phyloP scores from a whole-genome alignment of 108 stramenopile genomes.

The Fistulifera pelliculosa region DNA sequence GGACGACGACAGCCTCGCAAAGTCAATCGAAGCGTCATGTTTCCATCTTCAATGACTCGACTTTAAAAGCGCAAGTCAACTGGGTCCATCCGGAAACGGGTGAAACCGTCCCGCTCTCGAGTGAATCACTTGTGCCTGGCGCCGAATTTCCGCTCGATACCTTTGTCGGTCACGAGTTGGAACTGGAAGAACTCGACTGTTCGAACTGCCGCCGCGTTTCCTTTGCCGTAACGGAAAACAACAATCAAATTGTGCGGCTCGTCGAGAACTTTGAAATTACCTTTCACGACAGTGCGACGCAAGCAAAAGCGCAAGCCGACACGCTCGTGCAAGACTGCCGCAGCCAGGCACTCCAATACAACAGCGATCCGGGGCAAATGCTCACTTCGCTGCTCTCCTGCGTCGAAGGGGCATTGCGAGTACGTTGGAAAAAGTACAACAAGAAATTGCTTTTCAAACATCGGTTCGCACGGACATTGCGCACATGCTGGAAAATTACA shows the following conservation, averaged over 20 bases:
- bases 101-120: not conserved
- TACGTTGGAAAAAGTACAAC: slow-evolving; percentile 23
- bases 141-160: slow-evolving; percentile 37
- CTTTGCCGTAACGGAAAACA: slow-evolving; percentile 8
- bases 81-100: slow-evolving; percentile 15
- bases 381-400: slow-evolving; percentile 26
- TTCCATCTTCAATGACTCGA: slow-evolving; percentile 12
- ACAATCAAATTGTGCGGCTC: slow-evolving; percentile 17
- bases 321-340: slow-evolving; percentile 41
- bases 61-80: not conserved
- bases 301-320: slow-evolving; percentile 35
- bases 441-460: slow-evolving; percentile 52
- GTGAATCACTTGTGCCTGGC: slow-evolving; percentile 7
- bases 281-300: slow-evolving; percentile 48
- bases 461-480: slow-evolving; percentile 33
- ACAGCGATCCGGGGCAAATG: slow-evolving; percentile 2
- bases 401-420: slow-evolving; percentile 19
- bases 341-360: slow-evolving; percentile 13
- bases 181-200: slow-evolving; percentile 47
- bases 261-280: slow-evolving; percentile 24
- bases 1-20: no score
- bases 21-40: slow-evolving; percentile 1
- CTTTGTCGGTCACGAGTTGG: slow-evolving; percentile 67
- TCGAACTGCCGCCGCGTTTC: slow-evolving; percentile 36
- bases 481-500: slow-evolving; percentile 59